Evolutionary conservation across 1,139 yeast genomes (phyloP), one percentile per base, ranked within the genome.

Genomic region (Geotrichum bryndzae): DNA sequence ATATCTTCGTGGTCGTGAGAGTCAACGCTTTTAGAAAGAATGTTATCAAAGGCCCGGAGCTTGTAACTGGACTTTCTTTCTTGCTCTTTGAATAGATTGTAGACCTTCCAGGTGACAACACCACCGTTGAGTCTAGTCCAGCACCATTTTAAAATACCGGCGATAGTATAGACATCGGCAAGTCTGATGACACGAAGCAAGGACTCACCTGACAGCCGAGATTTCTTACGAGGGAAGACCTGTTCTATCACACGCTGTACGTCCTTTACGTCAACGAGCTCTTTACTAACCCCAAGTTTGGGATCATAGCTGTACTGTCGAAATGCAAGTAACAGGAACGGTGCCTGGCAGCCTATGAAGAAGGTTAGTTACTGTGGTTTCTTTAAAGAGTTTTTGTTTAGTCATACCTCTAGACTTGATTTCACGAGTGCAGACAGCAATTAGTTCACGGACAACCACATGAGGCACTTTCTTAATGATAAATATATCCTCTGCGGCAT

Each of bases 1-100:
- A 91, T 89, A 1, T 94, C 87, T 0, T 96, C 96, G 76, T 90
- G 97, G 10, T 92, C 87, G 2, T 94, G 90, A 0, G 96, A 87
- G 8, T 88, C 83, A 38, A 90, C 77, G 73, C 96, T 88, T 65
- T 85, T 85, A 5, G 96, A 96, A 90, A 90, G 87, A 60, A 87
- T 83, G 58, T 86, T 86, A 60, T 89, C 76, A 70, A 90, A 90
- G 0, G 96, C 89, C 53, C 69, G 82, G 33, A 41, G 56, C 80
- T n/a, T 94, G 90, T 69, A 80, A 83, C 48, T 85, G 81, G 25
- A 62, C 4, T 65, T 64, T 59, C 80, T 80, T 72, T 90, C 97
- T 63, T 83, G 77, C 41, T 82, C 78, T 68, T 81, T 85, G 73
- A 87, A 91, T 65, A 86, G 84, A 46, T 84, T 78, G 72, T 91